Evolutionary conservation across 805 yeast species (phyloP).

Genomic region (Wickerhamiella slavikovae): DNA sequence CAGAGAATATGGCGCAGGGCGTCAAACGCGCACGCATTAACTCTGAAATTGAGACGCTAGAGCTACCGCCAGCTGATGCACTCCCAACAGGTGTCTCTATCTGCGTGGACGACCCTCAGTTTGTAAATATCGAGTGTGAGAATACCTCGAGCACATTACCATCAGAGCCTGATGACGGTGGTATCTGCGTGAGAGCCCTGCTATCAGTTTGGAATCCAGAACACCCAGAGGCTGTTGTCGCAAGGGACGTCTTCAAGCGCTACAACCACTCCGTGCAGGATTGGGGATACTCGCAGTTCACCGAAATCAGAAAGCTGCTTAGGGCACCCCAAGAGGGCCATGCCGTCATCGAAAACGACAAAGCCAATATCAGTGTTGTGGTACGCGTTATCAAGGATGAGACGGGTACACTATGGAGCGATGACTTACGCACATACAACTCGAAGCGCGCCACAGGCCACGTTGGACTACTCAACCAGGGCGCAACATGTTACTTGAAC

Average conservation of each 20-base stretch:
- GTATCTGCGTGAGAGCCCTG: conserved; percentile 80
- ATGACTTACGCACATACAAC: conserved; percentile 54
- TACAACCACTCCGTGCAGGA: conserved; percentile 61
- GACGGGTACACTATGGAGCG: conserved; percentile 80
- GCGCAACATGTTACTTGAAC: conserved; percentile 94
- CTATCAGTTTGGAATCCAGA: conserved; percentile 68
- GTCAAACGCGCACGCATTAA: neutral
- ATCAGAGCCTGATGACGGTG: conserved; percentile 30
- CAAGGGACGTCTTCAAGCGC: conserved; percentile 55
- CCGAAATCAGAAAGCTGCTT: conserved; percentile 31
- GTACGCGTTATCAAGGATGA: conserved; percentile 66
- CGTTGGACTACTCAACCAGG: conserved; percentile 88
- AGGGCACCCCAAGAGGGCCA: conserved; percentile 12
- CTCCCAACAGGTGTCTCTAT: neutral
- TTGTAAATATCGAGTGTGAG: too few species aligned
- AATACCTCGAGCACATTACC: neutral
- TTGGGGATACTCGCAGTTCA: conserved; percentile 85
- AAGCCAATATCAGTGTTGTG: conserved; percentile 52
- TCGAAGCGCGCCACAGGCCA: conserved; percentile 75
- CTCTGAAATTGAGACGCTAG: too few species aligned
- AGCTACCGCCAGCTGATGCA: too few species aligned
- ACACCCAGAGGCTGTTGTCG: conserved; percentile 36
- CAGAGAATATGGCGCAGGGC: neutral
- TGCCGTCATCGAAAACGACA: conserved; percentile 30
- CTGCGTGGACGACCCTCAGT: neutral